Base-by-base conservation (phyloP, 192 early-diverging fungal species). In the Coemansia sp. region DNA sequence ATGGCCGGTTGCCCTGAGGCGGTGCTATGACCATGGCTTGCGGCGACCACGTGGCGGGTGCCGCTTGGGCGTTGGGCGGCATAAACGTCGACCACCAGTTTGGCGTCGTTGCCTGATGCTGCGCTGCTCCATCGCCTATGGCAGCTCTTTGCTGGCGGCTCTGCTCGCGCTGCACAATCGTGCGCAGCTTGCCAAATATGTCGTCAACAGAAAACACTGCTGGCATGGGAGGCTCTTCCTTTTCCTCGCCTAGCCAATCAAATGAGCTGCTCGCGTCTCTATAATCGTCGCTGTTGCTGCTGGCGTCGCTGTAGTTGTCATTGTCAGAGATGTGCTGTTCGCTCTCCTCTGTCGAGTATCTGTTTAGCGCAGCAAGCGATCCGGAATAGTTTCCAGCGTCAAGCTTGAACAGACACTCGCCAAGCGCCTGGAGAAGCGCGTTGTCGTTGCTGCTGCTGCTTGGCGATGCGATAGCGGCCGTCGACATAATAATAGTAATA, bases 71-170 rank as follows among this genome's bases (percentile, higher is more conserved):
- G 0, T 46, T 38, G 5, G 53, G 36, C 0, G 73, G 78, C 43
- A 81, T 39, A 30, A 81, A 81, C 4, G 73, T 70, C 12, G 78
- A 72, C 78, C 73, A 76, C 78, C 73, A 81, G 67, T 67, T 76
- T 41, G 78, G 59, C 23, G 67, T 57, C 3, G 64, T 15, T 21
- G 60, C 1, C 39, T 41, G 24, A 24, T 41, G 8, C 51, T 26
- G 23, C 6, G 21, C 51, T 0, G 21, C 51, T 0, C 11, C 11
- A 16, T 12, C 11, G 8, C 24, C 23, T 7, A 7, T 11, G 5
- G 23, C 12, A 26, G 14, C 10, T 10, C 24, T 11, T 23, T 45
- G 55, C 36, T 69, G 48, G 58, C 75, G 71, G 24, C 60, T 55
- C 49, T 73, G 60, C 62, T 82, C 74, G 51, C 79, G 79, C 21